Evolutionary conservation across 176 grass and related monocot genomes (phyloP).

Genomic region (Pontederia crassipes): DNA sequence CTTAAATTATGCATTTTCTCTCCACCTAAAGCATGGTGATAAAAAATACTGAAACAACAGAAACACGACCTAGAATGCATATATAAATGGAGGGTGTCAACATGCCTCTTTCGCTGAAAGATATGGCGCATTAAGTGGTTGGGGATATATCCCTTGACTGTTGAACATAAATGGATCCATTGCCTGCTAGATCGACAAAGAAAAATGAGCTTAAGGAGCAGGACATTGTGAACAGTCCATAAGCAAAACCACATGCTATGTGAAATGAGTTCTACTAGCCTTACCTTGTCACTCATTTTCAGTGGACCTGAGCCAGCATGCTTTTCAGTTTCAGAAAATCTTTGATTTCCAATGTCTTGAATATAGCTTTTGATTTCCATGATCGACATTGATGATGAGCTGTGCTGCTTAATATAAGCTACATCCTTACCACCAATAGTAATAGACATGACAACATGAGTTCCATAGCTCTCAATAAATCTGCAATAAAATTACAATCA

Average conservation of each 20-base stretch:
- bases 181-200: slow-evolving; percentile 24
- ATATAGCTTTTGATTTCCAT: slow-evolving; percentile 55
- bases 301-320: slow-evolving; percentile 35
- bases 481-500: slow-evolving; percentile 25
- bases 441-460: slow-evolving; percentile 52
- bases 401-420: slow-evolving; percentile 58
- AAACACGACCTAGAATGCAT: too few relatives aligned
- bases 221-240: not conserved
- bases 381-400: slow-evolving; percentile 30
- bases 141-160: slow-evolving; percentile 52
- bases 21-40: too few relatives aligned
- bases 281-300: slow-evolving; percentile 46
- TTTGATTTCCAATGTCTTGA: slow-evolving; percentile 43
- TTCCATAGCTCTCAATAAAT: slow-evolving; percentile 71
- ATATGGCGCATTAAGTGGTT: slow-evolving; percentile 41
- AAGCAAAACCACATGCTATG: slow-evolving; percentile 10
- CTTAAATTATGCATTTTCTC: too few relatives aligned
- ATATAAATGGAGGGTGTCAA: too few relatives aligned
- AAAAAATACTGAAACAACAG: too few relatives aligned
- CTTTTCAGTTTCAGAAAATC: slow-evolving; percentile 43
- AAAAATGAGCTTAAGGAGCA: not conserved
- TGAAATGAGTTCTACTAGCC: slow-evolving; percentile 25
- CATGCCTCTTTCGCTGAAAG: slow-evolving; percentile 50
- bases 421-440: slow-evolving; percentile 54
- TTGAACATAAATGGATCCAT: slow-evolving; percentile 36